Evolutionary conservation across 2,329 filamentous ascomycete species (phyloP), one percentile per base, ranked within the genome.

Genomic region (Colletotrichum eleusines): DNA sequence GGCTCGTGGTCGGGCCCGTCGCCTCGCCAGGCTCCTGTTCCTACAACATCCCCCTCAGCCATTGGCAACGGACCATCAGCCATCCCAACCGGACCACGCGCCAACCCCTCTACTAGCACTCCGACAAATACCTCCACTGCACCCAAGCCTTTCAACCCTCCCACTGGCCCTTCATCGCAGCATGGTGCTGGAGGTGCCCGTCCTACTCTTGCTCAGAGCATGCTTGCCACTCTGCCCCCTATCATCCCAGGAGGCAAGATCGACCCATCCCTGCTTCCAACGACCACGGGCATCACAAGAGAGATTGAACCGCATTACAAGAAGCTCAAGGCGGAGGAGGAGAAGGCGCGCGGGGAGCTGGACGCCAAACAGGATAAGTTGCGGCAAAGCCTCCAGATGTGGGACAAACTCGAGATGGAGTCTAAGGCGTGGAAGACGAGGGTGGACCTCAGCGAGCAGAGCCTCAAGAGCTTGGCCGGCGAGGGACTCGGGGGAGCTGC

Each of bases 311-410:
- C 83, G n/a, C 86, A 88, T 76, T 85, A 84, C 73, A 81, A 82
- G 42, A 86, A 86, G 69, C 81, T 89, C 14, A 83, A 82, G 69
- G 87, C 89, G 48, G 88, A 90, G 55, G 88, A 89, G 75, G 88
- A 89, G 76, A 85, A 84, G 72, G 75, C 89, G 44, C 83, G 88
- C 1, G 83, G 86, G 51, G 88, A 90, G 63, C 78, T 88, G 38
- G 82, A 84, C 26, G 75, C 74, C 31, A 88, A 87, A 76, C 84
- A 89, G 74, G 88, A 89, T 51, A 84, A 84, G 72, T 78, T 89
- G 48, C 82, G 87, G 38, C 85, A 84, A 78, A 86, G 82, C 66
- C 78, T 90, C 46, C 82, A 84, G 54, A 74, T 81, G 35, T 90
- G 87, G 86, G 84, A 89, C 64, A 83, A 82, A 74, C 80, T 87